Evolutionary conservation across 345 rosid genomes (phyloP).

Genomic region (Brassica juncea): DNA sequence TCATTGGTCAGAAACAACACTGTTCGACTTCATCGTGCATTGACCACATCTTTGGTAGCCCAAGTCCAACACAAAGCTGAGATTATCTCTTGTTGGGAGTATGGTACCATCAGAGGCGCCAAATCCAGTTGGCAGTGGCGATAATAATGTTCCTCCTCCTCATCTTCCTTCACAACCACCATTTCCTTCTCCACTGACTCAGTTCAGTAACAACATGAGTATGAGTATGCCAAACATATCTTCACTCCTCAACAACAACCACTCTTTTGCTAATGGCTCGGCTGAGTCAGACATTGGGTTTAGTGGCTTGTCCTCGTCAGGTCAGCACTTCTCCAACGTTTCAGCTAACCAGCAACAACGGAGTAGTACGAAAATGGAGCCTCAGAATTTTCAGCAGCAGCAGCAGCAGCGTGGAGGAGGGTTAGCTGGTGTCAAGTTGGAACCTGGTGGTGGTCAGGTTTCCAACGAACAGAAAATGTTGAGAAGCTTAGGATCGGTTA

Average conservation of each 20-base stretch:
- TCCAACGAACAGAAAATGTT: conserved; percentile 64
- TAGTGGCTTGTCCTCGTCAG: conserved; percentile 56
- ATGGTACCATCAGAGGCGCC: conserved; percentile 92
- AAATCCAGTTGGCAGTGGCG: conserved; percentile 75
- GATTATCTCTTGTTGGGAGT: conserved; percentile 23
- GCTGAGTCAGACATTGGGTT: conserved; percentile 80
- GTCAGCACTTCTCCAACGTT: conserved; percentile 69
- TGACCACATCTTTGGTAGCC: conserved; percentile 40
- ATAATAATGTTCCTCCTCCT: conserved; percentile 56
- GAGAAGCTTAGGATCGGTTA: conserved; percentile 66
- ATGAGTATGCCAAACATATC: conserved; percentile 82
- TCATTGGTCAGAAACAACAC: conserved; percentile 15
- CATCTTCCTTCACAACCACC: conserved; percentile 61
- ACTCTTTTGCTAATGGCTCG: conserved; percentile 82
- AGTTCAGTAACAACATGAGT: conserved; percentile 52
- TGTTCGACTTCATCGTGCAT: conserved; percentile 34
- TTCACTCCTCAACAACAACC: conserved; percentile 65
- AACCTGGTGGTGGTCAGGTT: conserved; percentile 57
- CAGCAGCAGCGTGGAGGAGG: conserved; percentile 61
- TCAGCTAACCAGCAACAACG: conserved; percentile 70
- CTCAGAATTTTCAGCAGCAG: conserved; percentile 60
- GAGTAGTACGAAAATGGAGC: conserved; percentile 63
- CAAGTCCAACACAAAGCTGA: conserved; percentile 43
- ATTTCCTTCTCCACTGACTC: conserved; percentile 68
- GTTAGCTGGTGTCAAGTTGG: conserved; percentile 66